phyloP scores from a whole-genome alignment of 768 basidiomycete genomes.

The Russula foetens region DNA sequence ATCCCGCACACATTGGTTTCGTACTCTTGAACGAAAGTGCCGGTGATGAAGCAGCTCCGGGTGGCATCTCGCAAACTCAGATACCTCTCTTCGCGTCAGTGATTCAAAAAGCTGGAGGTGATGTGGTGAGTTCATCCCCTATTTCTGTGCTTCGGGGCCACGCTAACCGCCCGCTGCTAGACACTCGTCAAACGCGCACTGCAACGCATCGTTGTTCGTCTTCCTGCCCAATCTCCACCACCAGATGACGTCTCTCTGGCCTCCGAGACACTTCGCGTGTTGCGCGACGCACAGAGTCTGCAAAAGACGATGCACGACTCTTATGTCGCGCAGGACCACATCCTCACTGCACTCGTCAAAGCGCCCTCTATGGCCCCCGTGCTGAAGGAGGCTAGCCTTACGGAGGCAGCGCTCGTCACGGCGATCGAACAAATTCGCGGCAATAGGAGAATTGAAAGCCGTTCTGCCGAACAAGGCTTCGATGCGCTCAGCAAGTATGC shows the following conservation, averaged over 20 bases:
- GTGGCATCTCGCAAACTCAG: slow-evolving; percentile 26
- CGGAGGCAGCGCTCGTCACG: slow-evolving; percentile 62
- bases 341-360: slow-evolving; percentile 78
- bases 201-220: slow-evolving; percentile 68
- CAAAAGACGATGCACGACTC: slow-evolving; percentile 85
- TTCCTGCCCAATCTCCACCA: slow-evolving; percentile 78
- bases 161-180: slow-evolving; percentile 29
- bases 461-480: slow-evolving; percentile 84
- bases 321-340: slow-evolving; percentile 89
- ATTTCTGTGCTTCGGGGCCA: neutral
- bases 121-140: slow-evolving; percentile 46
- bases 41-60: slow-evolving; percentile 31
- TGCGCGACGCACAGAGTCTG: slow-evolving; percentile 67
- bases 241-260: slow-evolving; percentile 73
- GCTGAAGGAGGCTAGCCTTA: slow-evolving; percentile 70
- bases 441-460: slow-evolving; percentile 77
- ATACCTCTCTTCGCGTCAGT: slow-evolving; percentile 69
- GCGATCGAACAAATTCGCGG: slow-evolving; percentile 76
- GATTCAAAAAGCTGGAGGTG: slow-evolving; percentile 77
- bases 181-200: slow-evolving; percentile 56
- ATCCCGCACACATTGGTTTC: slow-evolving; percentile 78
- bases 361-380: slow-evolving; percentile 58
- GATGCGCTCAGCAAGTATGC: slow-evolving; percentile 90
- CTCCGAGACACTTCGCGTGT: slow-evolving; percentile 46
- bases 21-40: slow-evolving; percentile 67